Percentiles rank a stretch among this genome's conserved stretches.
These are phyloP conservation scores for Malassezia arunalokei DNA, from an alignment of 1,284 basidiomycete species.

Conservation along the genomic window DNA sequence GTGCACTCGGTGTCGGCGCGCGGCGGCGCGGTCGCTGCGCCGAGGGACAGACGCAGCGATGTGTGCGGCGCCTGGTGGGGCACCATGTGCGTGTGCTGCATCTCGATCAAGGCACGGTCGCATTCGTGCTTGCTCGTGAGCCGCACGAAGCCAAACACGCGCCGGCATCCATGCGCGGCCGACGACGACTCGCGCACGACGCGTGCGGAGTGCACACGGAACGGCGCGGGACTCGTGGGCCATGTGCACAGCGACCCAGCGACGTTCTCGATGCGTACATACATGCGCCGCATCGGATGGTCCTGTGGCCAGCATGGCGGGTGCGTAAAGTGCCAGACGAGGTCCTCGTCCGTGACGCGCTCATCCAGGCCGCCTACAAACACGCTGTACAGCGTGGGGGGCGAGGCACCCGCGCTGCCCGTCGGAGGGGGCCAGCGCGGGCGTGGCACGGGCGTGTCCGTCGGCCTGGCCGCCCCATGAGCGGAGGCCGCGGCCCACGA, in stretches of 20 bases:
- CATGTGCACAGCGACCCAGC: neutral
- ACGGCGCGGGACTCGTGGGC: slow-evolving; percentile 25
- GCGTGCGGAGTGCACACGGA: neutral
- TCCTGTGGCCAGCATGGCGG: slow-evolving; percentile 32
- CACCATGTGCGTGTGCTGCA: slow-evolving; percentile 25
- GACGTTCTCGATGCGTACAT: slow-evolving; percentile 23
- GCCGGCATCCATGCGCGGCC: slow-evolving; percentile 11
- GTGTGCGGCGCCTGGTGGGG: slow-evolving; percentile 4
- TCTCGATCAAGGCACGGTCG: slow-evolving; percentile 40
- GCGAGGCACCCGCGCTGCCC: neutral
- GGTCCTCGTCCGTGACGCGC: slow-evolving; percentile 36
- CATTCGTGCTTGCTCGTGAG: slow-evolving; percentile 30
- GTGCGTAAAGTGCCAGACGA: slow-evolving; percentile 32
- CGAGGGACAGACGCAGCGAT: slow-evolving; percentile 1
- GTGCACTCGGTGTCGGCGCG: neutral
- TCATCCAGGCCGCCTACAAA: slow-evolving; percentile 34
- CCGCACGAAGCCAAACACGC: slow-evolving; percentile 35
- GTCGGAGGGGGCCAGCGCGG: too few relatives aligned
- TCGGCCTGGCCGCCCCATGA: too few relatives aligned
- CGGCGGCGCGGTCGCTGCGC: neutral
- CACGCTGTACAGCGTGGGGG: slow-evolving; percentile 17
- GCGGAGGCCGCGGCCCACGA: too few relatives aligned
- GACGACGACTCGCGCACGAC: slow-evolving; percentile 24
- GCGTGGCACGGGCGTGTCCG: too few relatives aligned
- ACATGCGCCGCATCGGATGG: slow-evolving; percentile 30